Conservation (phyloP, 129 eudicot genomes). For the Escallonia rubra region DNA sequence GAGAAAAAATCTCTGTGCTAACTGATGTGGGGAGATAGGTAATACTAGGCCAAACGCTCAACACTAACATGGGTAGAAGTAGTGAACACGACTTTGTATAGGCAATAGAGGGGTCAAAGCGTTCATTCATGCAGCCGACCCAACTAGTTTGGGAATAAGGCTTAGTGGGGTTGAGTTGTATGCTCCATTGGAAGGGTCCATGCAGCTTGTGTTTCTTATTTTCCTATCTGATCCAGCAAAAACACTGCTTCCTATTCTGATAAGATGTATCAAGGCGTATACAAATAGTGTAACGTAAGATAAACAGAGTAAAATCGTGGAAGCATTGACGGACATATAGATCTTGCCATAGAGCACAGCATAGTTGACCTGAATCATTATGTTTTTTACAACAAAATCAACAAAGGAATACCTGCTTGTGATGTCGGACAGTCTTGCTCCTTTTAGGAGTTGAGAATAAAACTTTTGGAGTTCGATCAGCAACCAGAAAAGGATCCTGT, state of each 20-base stretch:
- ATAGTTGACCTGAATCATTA: background rate
- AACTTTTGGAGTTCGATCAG: slow-evolving; percentile 64
- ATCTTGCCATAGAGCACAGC: background rate
- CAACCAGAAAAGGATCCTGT: slow-evolving; percentile 49
- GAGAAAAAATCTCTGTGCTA: no score
- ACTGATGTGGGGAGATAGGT: no score
- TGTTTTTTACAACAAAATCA: no score
- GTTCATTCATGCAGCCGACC: no score
- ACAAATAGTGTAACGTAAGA: background rate
- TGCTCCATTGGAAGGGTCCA: no score
- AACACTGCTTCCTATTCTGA: background rate
- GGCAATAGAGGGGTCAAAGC: no score
- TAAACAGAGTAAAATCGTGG: background rate
- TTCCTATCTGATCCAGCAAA: background rate
- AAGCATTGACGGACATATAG: background rate
- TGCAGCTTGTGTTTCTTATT: no score
- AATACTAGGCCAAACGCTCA: no score
- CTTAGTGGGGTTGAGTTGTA: no score
- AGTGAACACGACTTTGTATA: no score
- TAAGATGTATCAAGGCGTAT: background rate
- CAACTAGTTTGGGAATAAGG: no score
- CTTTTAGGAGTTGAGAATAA: slow-evolving; percentile 59
- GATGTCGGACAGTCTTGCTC: slow-evolving; percentile 56
- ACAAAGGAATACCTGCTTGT: slow-evolving; percentile 58
- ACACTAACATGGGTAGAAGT: no score